Conservation (phyloP, 208 protist genomes). For the Herpetomonas tarakana region DNA sequence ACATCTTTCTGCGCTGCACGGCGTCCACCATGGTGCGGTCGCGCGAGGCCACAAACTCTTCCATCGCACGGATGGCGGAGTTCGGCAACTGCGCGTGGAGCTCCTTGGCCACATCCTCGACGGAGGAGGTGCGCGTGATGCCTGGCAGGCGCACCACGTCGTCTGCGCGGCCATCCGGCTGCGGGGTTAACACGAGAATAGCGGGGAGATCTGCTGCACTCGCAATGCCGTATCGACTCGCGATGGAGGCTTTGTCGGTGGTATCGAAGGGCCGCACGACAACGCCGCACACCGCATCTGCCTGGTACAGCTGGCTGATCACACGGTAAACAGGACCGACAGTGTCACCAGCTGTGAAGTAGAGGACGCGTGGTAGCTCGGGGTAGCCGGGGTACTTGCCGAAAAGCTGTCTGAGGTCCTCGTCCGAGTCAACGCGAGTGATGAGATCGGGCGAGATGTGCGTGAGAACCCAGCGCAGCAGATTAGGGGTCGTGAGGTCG, state of each 20-base stretch:
- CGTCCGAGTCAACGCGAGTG: slow-evolving; percentile 29
- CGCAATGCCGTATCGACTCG: slow-evolving; percentile 31
- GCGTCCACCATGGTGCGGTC: not conserved
- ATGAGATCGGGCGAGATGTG: slow-evolving; percentile 25
- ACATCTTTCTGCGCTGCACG: slow-evolving; percentile 7
- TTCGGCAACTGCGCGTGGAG: slow-evolving; percentile 14
- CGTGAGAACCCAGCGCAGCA: slow-evolving; percentile 29
- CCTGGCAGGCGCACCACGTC: slow-evolving; percentile 15
- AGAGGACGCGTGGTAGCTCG: slow-evolving; percentile 34
- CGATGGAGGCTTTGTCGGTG: slow-evolving; percentile 9
- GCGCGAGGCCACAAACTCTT: not conserved
- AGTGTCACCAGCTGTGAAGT: slow-evolving; percentile 25
- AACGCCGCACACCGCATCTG: slow-evolving; percentile 40
- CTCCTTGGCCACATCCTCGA: slow-evolving; percentile 11
- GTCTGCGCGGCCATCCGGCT: slow-evolving; percentile 13
- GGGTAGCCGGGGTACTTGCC: slow-evolving; percentile 21
- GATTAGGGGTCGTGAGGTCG: not conserved
- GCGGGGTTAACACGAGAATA: slow-evolving; percentile 23
- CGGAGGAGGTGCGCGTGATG: slow-evolving; percentile 1
- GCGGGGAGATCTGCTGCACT: slow-evolving; percentile 19
- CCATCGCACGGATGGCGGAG: not conserved
- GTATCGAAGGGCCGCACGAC: slow-evolving; percentile 28
- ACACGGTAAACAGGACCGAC: slow-evolving; percentile 21
- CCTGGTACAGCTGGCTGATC: slow-evolving; percentile 22
- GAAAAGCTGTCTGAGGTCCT: slow-evolving; percentile 31